These are phyloP conservation scores for Posidonia oceanica DNA, from an alignment of 116 monocot species.

Conservation along the genomic window DNA sequence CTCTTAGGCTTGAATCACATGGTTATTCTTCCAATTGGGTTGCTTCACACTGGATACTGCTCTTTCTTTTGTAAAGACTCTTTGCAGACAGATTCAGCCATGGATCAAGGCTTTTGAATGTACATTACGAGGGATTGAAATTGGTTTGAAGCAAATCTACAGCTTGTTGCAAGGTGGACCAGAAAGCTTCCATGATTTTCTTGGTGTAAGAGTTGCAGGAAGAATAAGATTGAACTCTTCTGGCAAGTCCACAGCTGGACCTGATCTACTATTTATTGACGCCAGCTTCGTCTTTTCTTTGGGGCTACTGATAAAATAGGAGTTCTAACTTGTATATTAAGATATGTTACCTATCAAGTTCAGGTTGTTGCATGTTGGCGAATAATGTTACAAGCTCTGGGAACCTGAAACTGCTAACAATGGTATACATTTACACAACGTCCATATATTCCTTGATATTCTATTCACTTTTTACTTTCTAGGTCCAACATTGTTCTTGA, in stretches of 20 bases:
- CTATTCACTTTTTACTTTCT: background rate
- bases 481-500: background rate
- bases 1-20: background rate
- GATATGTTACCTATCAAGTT: background rate
- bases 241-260: background rate
- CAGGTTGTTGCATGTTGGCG: background rate
- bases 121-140: background rate
- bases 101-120: background rate
- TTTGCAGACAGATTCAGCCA: constrained; percentile 9
- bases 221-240: background rate
- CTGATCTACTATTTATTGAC: background rate
- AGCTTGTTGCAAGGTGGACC: background rate
- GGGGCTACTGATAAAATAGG: background rate
- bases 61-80: constrained; percentile 15
- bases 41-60: background rate
- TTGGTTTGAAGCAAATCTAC: background rate
- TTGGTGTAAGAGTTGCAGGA: background rate
- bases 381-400: background rate
- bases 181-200: background rate
- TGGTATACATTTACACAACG: background rate
- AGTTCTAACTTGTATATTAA: background rate
- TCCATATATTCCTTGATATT: background rate
- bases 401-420: background rate
- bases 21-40: background rate
- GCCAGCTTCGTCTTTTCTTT: constrained; percentile 1